Conservation (phyloP, 2,329 filamentous ascomycete genomes). For the Fusarium floridanum region DNA sequence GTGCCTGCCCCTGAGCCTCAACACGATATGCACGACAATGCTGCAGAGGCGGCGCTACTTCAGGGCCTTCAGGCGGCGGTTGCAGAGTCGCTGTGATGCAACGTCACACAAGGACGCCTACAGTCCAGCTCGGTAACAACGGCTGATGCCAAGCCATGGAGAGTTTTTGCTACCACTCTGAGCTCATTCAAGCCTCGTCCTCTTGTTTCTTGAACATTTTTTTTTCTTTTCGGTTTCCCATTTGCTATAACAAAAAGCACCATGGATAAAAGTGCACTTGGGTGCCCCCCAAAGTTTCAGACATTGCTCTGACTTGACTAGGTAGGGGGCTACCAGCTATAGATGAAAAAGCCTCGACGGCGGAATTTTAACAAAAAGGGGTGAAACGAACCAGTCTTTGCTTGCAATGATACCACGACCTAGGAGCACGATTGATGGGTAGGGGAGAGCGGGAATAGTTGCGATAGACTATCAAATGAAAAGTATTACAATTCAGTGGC, state of each 20-base stretch:
- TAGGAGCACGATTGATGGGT: conserved; percentile 39
- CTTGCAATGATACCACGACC: conserved; percentile 47
- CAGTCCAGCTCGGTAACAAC: background rate
- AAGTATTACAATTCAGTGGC: conserved; percentile 12
- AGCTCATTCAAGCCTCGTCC: background rate
- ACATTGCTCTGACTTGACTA: conserved; percentile 11
- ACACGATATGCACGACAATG: conserved; percentile 49
- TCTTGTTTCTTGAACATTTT: background rate
- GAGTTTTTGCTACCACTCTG: background rate
- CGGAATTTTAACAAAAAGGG: conserved; percentile 16
- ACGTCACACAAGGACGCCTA: conserved; percentile 3
- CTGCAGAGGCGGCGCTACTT: conserved; percentile 51
- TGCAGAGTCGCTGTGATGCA: conserved; percentile 43
- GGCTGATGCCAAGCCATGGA: background rate
- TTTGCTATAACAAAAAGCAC: conserved; percentile 15
- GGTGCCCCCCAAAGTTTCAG: background rate
- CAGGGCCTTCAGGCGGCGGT: conserved; percentile 53
- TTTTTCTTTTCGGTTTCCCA: conserved; percentile 14
- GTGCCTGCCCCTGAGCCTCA: conserved; percentile 35
- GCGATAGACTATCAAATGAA: conserved; percentile 30
- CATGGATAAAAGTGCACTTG: conserved; percentile 24
- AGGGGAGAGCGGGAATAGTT: conserved; percentile 10
- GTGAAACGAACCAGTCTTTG: conserved; percentile 14
- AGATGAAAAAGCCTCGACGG: conserved; percentile 39
- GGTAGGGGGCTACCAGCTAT: conserved; percentile 13